Evolutionary conservation across 345 rosid genomes (phyloP), one percentile per base, ranked within the genome.

Genomic region (Triadica sebifera): DNA sequence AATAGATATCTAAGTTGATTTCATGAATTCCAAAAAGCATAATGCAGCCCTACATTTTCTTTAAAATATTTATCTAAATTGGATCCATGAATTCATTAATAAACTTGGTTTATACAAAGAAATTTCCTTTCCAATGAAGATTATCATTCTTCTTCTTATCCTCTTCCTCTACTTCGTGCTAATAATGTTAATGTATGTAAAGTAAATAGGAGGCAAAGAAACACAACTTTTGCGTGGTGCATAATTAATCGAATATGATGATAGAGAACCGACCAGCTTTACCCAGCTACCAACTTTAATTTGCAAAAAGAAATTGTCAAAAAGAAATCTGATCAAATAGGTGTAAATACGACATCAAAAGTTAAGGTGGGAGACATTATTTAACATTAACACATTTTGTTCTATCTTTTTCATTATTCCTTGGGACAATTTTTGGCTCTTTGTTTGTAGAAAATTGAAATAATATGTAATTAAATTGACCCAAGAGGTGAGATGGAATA

Each of bases 271-370:
- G 46, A 60, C 65, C 46, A 59, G 39, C 64, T 70, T 55, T 47
- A 47, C 53, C 8, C 15, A 59, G 38, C 67, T 19, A 9, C 8
- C 47, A 45, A 19, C 58, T 72, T 72, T 61, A 29, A 46, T 17
- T 60, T 34, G 1, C 6, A 49, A 15, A 37, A 25, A 47, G 46
- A 1, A 4, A 25, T 17, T 17, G 20, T 67, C 57, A 49, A 67
- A 67, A 67, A 67, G 71, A 6, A 50, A 50, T 49, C 10, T 15
- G 15, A 29, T 46, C 0, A 3, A 9, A 55, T n/a, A 55, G 43
- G 59, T 69, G 46, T 69, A 34, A 22, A 57, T 45, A 17, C 22
- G 66, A 49, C 58, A 61, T 60, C 37, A n/a, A 72, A 72, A 61
- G 75, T 7, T 52, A 71, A 45, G 49, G 17, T 41, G 51, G 17